Evolutionary conservation across 805 yeast species (phyloP), one percentile per base, ranked within the genome.

Genomic region (Clavispora vitiphila): DNA sequence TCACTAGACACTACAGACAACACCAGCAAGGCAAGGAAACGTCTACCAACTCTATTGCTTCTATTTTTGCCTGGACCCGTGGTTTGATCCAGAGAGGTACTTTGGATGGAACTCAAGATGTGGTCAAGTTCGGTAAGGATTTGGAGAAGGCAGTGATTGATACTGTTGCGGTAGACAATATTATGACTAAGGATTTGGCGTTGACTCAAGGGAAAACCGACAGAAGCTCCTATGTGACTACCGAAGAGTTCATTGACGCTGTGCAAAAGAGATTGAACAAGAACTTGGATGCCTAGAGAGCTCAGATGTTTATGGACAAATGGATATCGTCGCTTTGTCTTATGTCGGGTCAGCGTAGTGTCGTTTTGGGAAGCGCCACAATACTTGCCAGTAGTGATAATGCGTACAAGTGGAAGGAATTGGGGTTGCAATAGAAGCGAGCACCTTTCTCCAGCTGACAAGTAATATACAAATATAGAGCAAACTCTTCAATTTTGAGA

Each of bases 31-130:
- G 91, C 48, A 81, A 83, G 59, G 87, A 83, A 61, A 85, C 93
- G 8, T 83, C 90, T 4, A 85, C 93, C 41, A 85, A 85, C 67
- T 84, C 93, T 7, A 85, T 85, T 62, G 93, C 93, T 4, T 82
- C 89, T 15, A 85, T 85, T 44, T 85, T 83, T 54, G 93, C 93
- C 23, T 85, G 93, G 93, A 62, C 89, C n/a, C 77, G 90, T 66
- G 93, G 91, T 59, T 64, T 85, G 41, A 79, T 81, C 48, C 88
- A 84, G 64, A 82, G 93, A 75, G 93, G 91, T 56, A 80, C 74
- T 59, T 68, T 85, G 51, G 93, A 85, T 60, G 64, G 63, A 27
- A 85, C 89, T 21, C 84, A 83, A 24, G 86, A 79, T 3, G 86
- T 84, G 39, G 77, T 80, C 36, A 65, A 74, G 35, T 85, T 85